Base-by-base conservation (phyloP, 768 basidiomycete genomes). In the Pulveroboletus sp. region DNA sequence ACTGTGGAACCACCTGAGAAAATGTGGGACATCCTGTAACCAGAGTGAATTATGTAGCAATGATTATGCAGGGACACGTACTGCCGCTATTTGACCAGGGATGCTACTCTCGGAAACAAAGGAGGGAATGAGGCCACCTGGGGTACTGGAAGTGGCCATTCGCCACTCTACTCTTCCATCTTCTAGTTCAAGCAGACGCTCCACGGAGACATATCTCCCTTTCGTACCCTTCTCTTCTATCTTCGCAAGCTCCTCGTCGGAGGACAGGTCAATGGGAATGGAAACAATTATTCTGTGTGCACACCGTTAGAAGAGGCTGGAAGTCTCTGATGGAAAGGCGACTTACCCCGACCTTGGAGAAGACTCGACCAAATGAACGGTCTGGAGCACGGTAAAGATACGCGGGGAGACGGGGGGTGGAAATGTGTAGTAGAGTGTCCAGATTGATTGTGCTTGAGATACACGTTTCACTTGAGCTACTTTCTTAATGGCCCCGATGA, bases 141-240 rank as follows among this genome's bases (percentile, higher is more conserved):
- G 79, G 3, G 78, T 80, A 57, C 83, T 84, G 24, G 84, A 82
- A 2, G 85, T 86, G 3, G 86, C 87, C 87, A 90, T 88, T 36
- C 79, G 73, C 87, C 87, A 90, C 65, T 89, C 86, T 11, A 80
- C 78, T 42, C 67, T 77, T 43, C 83, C 88, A 52, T 79, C 70
- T 17, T 77, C 78, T 36, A 83, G 75, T 64, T 85, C 84, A 38
- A 70, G 65, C 46, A 91, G 58, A 28, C 77, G 75, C 66, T 90
- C 89, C 4, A 86, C 81, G 56, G 81, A 80, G 35, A 78, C 81
- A 60, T 89, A 89, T 57, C 78, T 79, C 2, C 83, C 88, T 54
- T 75, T 80, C 3, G 79, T 78, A 7, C 78, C 84, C 47, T 78
- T 80, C 57, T 80, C 78, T 60, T 89, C 85, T 14, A 82, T 64